Percentiles rank a stretch among this genome's conserved stretches.
phyloP scores from a whole-genome alignment of 2,329 filamentous ascomycete species.

The Orbilia ellipsospora region DNA sequence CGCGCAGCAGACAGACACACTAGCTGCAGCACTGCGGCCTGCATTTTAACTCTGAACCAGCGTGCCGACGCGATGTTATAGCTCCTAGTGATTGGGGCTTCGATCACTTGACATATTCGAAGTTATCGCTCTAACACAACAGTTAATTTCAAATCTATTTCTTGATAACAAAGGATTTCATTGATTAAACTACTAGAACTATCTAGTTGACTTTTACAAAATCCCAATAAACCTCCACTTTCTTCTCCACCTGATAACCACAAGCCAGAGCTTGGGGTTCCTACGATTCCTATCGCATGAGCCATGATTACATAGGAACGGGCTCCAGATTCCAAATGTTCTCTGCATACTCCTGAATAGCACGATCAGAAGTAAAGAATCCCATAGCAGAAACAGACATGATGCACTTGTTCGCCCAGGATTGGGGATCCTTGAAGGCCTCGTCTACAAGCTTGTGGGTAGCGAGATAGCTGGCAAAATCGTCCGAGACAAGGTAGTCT shows the following conservation, averaged over 20 bases:
- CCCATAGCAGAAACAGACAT: slow-evolving; percentile 91
- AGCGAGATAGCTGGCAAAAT: slow-evolving; percentile 93
- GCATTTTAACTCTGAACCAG: background rate
- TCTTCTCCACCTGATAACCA: too few species aligned
- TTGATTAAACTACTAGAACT: background rate
- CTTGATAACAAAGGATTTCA: background rate
- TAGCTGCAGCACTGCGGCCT: background rate
- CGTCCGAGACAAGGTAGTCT: slow-evolving; percentile 93
- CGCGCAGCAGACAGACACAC: slow-evolving; percentile 18
- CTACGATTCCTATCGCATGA: too few species aligned
- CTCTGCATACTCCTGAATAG: slow-evolving; percentile 86
- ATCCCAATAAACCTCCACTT: too few species aligned
- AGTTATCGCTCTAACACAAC: too few species aligned
- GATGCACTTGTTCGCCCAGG: slow-evolving; percentile 92
- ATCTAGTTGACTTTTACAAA: too few species aligned
- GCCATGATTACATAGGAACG: slow-evolving; percentile 4
- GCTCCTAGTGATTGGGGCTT: background rate
- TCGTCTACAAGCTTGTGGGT: slow-evolving; percentile 92
- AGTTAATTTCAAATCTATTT: too few species aligned
- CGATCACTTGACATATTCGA: too few species aligned
- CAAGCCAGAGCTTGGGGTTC: background rate
- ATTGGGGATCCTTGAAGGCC: slow-evolving; percentile 89
- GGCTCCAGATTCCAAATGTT: slow-evolving; percentile 97
- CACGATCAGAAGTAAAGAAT: slow-evolving; percentile 94
- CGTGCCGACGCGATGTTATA: background rate